Conservation (phyloP, 371 early-diverging fungal species). For the Haplosporangium sp. region DNA sequence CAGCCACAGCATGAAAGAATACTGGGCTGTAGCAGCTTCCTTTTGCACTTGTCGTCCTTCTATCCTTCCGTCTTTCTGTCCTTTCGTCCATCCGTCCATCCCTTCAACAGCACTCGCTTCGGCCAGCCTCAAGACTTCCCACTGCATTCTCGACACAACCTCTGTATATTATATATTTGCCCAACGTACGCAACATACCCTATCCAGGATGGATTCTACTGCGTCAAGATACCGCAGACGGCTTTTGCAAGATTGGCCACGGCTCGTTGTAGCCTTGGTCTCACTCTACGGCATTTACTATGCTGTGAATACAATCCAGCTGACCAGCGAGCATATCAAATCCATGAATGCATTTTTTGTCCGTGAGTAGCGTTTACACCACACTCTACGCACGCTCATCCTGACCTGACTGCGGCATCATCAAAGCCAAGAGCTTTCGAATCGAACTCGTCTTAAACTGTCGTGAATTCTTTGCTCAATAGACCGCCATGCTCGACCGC, state of each 20-base stretch:
- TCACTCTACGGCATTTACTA: conserved; percentile 46
- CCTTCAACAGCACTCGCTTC: conserved; percentile 1
- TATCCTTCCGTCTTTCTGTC: background rate
- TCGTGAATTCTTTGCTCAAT: no score
- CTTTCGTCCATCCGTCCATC: background rate
- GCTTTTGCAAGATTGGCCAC: conserved; percentile 34
- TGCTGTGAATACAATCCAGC: conserved; percentile 18
- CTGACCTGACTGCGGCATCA: no score
- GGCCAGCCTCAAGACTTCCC: background rate
- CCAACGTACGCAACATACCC: background rate
- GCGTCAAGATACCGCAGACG: conserved; percentile 3
- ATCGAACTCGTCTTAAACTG: no score
- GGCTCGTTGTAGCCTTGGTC: conserved; percentile 39
- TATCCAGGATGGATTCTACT: background rate
- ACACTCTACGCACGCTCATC: no score
- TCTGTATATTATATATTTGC: background rate
- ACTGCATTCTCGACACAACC: background rate
- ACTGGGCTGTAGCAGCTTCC: background rate
- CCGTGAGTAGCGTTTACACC: conserved; percentile 3
- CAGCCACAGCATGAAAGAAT: background rate
- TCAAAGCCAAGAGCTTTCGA: no score
- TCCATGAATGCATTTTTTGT: conserved; percentile 5
- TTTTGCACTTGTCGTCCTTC: background rate
- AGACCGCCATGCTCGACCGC: no score
- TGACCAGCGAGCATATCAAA: conserved; percentile 28